phyloP scores from a whole-genome alignment of 148 eudicot species.

The Hydrangea macrophylla region DNA sequence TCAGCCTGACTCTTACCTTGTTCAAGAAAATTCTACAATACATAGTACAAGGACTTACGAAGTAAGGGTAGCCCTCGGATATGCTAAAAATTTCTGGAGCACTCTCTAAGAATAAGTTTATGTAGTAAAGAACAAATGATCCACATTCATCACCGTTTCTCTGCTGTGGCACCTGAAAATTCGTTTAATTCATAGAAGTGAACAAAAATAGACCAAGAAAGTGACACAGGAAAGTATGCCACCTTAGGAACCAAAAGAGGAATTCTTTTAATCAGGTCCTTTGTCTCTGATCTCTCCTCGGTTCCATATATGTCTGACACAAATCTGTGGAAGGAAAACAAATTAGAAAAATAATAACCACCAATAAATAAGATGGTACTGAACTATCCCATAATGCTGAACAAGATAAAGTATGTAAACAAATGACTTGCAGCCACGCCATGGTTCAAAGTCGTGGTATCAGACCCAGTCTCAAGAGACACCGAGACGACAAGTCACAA shows the following conservation, averaged over 20 bases:
- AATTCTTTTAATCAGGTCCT: conserved; percentile 30
- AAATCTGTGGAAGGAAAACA: conserved; percentile 37
- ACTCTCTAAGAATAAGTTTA: conserved; percentile 37
- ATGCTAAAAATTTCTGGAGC: conserved; percentile 46
- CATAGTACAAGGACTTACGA: conserved; percentile 37
- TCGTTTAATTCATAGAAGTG: background rate
- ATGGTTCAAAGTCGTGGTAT: too few species aligned
- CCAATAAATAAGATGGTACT: conserved; percentile 1
- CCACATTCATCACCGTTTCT: conserved; percentile 48
- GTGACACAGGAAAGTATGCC: background rate
- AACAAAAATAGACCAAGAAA: background rate
- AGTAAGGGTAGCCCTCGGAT: conserved; percentile 38
- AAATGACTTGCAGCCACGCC: too few species aligned
- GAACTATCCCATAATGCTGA: too few species aligned
- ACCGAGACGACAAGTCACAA: too few species aligned
- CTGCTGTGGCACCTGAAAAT: conserved; percentile 70
- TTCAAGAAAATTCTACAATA: background rate
- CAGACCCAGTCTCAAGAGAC: too few species aligned
- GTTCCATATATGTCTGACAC: conserved; percentile 47
- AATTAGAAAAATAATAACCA: background rate
- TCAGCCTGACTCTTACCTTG: too few species aligned
- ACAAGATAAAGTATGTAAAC: too few species aligned
- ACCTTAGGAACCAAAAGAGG: conserved; percentile 71
- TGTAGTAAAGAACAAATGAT: conserved; percentile 52
- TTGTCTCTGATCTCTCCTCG: conserved; percentile 43